These are phyloP conservation scores for Wickerhamomyces xylosicus DNA, from an alignment of 805 yeast genomes.

Conservation along the genomic window DNA sequence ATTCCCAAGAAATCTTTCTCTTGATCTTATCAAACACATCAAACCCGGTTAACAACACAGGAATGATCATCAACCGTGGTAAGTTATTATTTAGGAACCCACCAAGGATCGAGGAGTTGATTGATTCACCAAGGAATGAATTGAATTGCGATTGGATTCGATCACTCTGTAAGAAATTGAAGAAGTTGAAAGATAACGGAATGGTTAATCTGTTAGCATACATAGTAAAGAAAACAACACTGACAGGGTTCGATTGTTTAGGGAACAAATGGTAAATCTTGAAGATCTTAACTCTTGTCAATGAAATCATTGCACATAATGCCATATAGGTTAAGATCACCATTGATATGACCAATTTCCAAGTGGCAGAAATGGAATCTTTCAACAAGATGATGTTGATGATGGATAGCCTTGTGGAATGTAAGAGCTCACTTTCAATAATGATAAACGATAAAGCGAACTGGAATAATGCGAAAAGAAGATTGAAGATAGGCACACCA, in stretches of 20 bases:
- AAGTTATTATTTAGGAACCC: constrained; percentile 59
- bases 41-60: constrained; percentile 52
- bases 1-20: constrained; percentile 9
- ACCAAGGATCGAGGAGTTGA: constrained; percentile 67
- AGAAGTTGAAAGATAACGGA: constrained; percentile 71
- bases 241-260: constrained; percentile 61
- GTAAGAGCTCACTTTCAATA: constrained; percentile 66
- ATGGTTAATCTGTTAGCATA: constrained; percentile 76
- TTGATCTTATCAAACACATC: constrained; percentile 58
- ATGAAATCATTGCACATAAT: constrained; percentile 50
- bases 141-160: constrained; percentile 49
- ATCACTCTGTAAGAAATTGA: constrained; percentile 43
- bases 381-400: constrained; percentile 37
- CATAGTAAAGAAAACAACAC: constrained; percentile 67
- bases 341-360: constrained; percentile 27
- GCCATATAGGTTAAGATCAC: constrained; percentile 56
- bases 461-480: constrained; percentile 32
- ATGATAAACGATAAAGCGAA: constrained; percentile 38
- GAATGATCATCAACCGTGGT: constrained; percentile 70
- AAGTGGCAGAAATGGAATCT: constrained; percentile 18
- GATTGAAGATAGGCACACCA: constrained; percentile 34
- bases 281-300: constrained; percentile 60
- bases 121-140: constrained; percentile 63
- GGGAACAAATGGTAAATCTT: constrained; percentile 70
- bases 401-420: constrained; percentile 55